Conservation (phyloP, 169 alveolate species). For the Plasmodium gonderi region DNA sequence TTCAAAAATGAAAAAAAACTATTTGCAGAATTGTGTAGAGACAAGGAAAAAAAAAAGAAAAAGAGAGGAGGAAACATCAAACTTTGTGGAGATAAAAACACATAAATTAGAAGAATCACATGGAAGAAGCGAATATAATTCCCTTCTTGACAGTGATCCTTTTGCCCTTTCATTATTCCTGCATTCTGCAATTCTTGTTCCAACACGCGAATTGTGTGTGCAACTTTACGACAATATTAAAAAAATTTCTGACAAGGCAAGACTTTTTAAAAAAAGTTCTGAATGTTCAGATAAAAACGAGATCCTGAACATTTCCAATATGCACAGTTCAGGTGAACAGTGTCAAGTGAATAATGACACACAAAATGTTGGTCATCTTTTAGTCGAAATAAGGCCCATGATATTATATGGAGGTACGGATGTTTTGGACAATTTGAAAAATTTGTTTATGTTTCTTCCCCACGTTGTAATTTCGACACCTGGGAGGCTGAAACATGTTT, state of each 20-base stretch:
- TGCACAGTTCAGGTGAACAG: not conserved
- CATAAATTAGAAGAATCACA: not conserved
- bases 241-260: not conserved
- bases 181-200: slow-evolving; percentile 10
- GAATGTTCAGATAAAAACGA: not conserved
- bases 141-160: not conserved
- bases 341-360: not conserved
- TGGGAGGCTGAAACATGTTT: slow-evolving; percentile 58
- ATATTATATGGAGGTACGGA: slow-evolving; percentile 59
- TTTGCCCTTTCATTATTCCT: slow-evolving; percentile 7
- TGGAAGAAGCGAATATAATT: not conserved
- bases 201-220: slow-evolving; percentile 60
- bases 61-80: not conserved
- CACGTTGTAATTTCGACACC: slow-evolving; percentile 55
- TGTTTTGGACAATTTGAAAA: not conserved
- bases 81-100: not conserved
- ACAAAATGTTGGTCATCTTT: not conserved
- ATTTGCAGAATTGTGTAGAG: not conserved
- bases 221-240: slow-evolving; percentile 30
- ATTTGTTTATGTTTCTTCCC: slow-evolving; percentile 6
- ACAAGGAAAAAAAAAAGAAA: not conserved
- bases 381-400: slow-evolving; percentile 18
- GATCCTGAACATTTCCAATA: no score
- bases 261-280: not conserved
- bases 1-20: not conserved